These are phyloP conservation scores for Entrophospora sp. DNA, from an alignment of 192 early-diverging fungal species.

Conservation along the genomic window DNA sequence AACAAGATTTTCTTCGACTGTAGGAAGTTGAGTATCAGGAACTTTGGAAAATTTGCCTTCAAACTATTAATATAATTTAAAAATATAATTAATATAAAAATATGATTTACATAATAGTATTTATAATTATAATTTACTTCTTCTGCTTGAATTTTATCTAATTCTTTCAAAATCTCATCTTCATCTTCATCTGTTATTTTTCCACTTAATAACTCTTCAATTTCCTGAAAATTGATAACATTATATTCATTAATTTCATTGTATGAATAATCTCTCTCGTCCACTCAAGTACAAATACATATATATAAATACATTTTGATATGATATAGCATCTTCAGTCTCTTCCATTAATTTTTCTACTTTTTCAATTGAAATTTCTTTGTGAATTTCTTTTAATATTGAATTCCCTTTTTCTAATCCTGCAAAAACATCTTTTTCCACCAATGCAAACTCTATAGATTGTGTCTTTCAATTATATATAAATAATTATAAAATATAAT, in stretches of 20 bases:
- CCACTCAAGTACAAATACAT: not conserved
- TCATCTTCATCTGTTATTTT: constrained; percentile 76
- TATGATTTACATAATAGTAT: no score
- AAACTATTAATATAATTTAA: not conserved
- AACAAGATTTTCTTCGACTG: no score
- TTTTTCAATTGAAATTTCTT: constrained; percentile 82
- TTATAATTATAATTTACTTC: not conserved
- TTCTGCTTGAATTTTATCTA: constrained; percentile 41
- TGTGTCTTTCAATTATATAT: constrained; percentile 37
- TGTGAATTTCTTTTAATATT: constrained; percentile 75
- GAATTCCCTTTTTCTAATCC: constrained; percentile 79
- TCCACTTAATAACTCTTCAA: constrained; percentile 68
- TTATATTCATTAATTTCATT: not conserved
- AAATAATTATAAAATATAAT: not conserved
- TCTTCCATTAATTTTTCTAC: constrained; percentile 94
- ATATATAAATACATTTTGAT: constrained; percentile 66
- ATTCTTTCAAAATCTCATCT: constrained; percentile 72
- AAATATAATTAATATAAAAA: not conserved
- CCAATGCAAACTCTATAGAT: constrained; percentile 85
- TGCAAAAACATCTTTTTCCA: constrained; percentile 83
- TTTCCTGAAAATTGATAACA: constrained; percentile 44
- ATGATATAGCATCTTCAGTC: constrained; percentile 90
- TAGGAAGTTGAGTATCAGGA: no score
- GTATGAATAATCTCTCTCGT: not conserved
- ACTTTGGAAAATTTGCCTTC: no score